These are phyloP conservation scores for Hypoxylon sp. DNA, from an alignment of 2,329 filamentous ascomycete species.

Conservation along the genomic window DNA sequence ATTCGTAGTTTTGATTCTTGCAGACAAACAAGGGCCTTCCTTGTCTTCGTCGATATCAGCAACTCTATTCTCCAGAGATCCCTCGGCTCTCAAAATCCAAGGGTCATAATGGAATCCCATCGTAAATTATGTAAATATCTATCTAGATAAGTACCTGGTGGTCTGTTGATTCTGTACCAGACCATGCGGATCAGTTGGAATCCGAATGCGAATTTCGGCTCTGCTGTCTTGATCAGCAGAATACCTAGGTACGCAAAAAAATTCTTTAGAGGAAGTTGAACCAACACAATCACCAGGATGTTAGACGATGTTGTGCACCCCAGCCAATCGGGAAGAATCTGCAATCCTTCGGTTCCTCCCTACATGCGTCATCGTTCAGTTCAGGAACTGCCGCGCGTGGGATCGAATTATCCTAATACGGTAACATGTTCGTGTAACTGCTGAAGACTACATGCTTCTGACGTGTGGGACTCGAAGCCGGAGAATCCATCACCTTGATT, in stretches of 20 bases:
- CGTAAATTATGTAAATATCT: background rate
- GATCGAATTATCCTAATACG: constrained; percentile 1
- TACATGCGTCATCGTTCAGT: background rate
- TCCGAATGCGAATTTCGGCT: background rate
- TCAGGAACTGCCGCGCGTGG: constrained; percentile 1
- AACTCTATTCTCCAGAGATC: background rate
- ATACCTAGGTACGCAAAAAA: background rate
- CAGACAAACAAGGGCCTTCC: background rate
- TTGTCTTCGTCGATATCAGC: background rate
- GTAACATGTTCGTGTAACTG: background rate
- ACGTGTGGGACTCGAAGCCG: background rate
- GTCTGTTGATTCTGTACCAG: background rate
- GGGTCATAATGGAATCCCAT: background rate
- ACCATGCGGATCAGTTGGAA: background rate
- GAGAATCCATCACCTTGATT: background rate
- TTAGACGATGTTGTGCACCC: background rate
- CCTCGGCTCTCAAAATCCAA: background rate
- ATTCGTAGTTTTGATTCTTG: background rate
- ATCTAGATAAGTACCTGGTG: too few species aligned
- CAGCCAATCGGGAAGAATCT: background rate
- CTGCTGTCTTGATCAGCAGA: background rate
- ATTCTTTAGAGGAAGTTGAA: background rate
- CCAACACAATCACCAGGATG: background rate
- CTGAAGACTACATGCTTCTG: background rate
- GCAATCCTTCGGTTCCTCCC: constrained; percentile 9